Percentiles rank a stretch among this genome's conserved stretches.
phyloP scores from a whole-genome alignment of 2,329 filamentous ascomycete genomes.

The Arthroderma sp. region DNA sequence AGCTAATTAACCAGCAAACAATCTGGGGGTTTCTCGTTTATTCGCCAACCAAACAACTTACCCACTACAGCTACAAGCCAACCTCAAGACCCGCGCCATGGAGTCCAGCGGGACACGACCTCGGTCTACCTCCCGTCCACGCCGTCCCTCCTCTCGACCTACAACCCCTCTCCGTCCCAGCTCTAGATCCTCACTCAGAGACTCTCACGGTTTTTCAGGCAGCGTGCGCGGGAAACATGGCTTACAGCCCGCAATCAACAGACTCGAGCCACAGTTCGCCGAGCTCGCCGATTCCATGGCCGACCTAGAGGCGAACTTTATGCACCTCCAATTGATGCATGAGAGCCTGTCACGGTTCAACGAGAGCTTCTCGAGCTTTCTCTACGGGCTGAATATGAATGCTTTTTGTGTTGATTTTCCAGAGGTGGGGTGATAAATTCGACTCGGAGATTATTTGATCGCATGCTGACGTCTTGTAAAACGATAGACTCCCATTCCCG shows the following conservation, averaged over 20 bases:
- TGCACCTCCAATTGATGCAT: slow-evolving; percentile 94
- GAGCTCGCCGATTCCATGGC: slow-evolving; percentile 90
- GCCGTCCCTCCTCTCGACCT: slow-evolving; percentile 54
- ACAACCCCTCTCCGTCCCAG: slow-evolving; percentile 85
- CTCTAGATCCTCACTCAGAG: slow-evolving; percentile 77
- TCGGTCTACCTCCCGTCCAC: slow-evolving; percentile 47
- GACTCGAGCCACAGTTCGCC: slow-evolving; percentile 79
- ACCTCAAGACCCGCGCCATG: slow-evolving; percentile 4
- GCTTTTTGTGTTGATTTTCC: slow-evolving; percentile 97
- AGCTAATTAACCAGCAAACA: no score
- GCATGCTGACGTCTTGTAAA: background rate
- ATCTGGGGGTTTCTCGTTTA: no score
- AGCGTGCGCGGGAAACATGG: slow-evolving; percentile 21
- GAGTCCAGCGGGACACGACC: slow-evolving; percentile 20
- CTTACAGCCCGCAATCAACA: slow-evolving; percentile 54
- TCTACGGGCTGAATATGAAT: slow-evolving; percentile 98
- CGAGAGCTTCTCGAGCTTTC: slow-evolving; percentile 88
- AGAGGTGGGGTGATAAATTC: slow-evolving; percentile 46
- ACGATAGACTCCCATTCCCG: slow-evolving; percentile 59
- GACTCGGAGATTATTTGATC: background rate
- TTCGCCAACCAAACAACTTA: background rate
- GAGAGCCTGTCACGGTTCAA: slow-evolving; percentile 86
- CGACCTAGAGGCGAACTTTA: slow-evolving; percentile 91
- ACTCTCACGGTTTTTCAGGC: slow-evolving; percentile 47
- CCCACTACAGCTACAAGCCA: background rate